A percentile compares a stretch with the other conserved stretches of the same genome.
Conservation (phyloP, 2,329 filamentous ascomycete genomes). For the Fusarium protoensiforme region DNA sequence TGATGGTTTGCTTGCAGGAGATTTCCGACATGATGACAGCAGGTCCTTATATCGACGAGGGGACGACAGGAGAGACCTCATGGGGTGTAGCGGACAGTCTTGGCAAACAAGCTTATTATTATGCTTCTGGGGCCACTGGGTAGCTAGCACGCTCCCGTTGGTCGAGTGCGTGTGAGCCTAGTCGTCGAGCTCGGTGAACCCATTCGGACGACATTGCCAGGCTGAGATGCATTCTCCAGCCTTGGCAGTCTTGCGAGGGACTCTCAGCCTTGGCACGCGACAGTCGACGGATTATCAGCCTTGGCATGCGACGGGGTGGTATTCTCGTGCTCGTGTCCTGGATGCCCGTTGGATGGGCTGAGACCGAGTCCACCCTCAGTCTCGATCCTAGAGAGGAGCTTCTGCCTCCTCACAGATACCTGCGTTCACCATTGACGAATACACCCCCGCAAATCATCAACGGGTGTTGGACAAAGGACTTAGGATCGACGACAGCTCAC, state of each 20-base stretch:
- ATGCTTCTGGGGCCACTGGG: conserved; percentile 35
- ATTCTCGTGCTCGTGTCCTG: conserved; percentile 28
- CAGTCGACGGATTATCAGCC: not conserved
- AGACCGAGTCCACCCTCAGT: not conserved
- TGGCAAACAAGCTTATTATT: conserved; percentile 45
- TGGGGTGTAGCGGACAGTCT: conserved; percentile 25
- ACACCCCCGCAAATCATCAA: not conserved
- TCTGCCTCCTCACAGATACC: not conserved
- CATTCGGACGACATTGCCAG: conserved; percentile 20
- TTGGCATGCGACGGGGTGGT: conserved; percentile 24
- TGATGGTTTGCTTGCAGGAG: conserved; percentile 10
- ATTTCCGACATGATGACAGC: not conserved
- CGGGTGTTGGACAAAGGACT: not conserved
- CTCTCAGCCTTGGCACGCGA: conserved; percentile 7
- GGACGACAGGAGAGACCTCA: conserved; percentile 1
- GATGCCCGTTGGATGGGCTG: conserved; percentile 29
- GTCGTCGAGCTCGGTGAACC: conserved; percentile 23
- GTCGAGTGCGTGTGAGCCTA: not conserved
- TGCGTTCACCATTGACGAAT: not conserved
- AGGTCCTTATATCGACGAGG: conserved; percentile 37
- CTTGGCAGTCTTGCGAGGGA: conserved; percentile 16
- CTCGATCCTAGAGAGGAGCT: not conserved
- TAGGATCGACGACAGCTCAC: not conserved
- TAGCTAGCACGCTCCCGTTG: not conserved
- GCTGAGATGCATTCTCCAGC: conserved; percentile 8